Conservation (phyloP, 352 stramenopile genomes). For the Globisporangium rhizosaccharum region DNA sequence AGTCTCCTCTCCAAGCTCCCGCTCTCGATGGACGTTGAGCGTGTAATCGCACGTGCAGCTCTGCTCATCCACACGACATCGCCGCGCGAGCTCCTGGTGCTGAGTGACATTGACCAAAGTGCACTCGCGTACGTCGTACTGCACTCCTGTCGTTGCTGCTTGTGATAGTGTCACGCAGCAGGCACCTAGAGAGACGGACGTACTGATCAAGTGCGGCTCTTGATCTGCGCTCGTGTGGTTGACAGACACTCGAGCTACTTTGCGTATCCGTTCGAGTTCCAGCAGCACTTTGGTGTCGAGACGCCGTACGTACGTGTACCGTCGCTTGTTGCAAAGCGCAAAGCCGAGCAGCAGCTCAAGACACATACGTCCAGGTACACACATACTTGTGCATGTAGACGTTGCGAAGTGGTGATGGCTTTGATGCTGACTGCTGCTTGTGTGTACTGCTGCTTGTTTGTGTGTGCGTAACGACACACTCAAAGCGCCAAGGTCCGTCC, state of each 20-base stretch:
- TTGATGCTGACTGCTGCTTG: no score
- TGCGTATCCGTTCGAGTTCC: constrained; percentile 9
- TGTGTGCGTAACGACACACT: no score
- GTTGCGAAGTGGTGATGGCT: not conserved
- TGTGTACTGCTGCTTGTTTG: no score
- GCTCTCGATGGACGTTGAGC: constrained; percentile 67
- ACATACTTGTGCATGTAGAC: constrained; percentile 23
- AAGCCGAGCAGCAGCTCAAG: not conserved
- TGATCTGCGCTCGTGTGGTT: constrained; percentile 77
- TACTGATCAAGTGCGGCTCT: no score
- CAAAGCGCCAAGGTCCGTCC: no score
- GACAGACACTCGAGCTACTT: constrained; percentile 91
- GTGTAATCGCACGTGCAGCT: constrained; percentile 43
- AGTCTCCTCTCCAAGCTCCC: constrained; percentile 67
- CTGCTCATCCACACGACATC: constrained; percentile 56
- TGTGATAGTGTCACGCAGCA: not conserved
- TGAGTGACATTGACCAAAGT: constrained; percentile 14
- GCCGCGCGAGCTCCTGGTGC: constrained; percentile 27
- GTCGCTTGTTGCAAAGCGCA: not conserved
- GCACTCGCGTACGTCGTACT: constrained; percentile 16
- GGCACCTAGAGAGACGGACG: no score
- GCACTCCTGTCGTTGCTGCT: constrained; percentile 88
- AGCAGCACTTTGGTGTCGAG: constrained; percentile 9
- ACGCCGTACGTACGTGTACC: constrained; percentile 4
- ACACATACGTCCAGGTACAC: constrained; percentile 2